Base-by-base conservation (phyloP, 495 filamentous ascomycete species). In the Aspergillus cavernicola region DNA sequence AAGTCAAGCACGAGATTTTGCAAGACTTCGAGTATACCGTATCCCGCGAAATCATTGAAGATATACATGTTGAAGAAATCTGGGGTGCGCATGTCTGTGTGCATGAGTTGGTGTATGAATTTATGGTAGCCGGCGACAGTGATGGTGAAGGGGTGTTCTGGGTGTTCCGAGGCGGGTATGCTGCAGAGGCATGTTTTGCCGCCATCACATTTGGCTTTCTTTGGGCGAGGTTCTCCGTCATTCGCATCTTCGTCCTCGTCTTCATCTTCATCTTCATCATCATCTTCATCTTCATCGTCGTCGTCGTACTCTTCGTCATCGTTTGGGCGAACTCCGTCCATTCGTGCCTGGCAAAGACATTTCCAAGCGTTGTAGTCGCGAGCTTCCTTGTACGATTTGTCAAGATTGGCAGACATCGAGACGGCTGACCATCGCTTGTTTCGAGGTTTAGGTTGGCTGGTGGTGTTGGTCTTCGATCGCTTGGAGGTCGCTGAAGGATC, bases 1-100 rank as follows among this genome's bases (percentile, higher is more conserved):
- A 71, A 75, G 46, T 71, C 73, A 11, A 70, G 41, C 0, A 78
- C 35, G 45, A 61, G 32, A 52, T 79, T 79, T 45, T 72, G 64
- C 11, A 74, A 50, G 7, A 70, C 47, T 52, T 80, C 74, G 32
- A 63, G 23, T 3, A 68, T 49, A 6, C 72, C 77, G 37, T 67
- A 74, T 0, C 66, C 68, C 24, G 47, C 52, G 23, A 47, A 66
- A 37, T 79, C 69, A 40, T 72, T 73, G 52, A 65, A 73, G 37
- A 66, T 66, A 44, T 73, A 63, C 69, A 78, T 71, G 26, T 49
- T 57, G 31, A 71, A 69, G 13, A 19, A n/a, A 24, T 77, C 72
- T 8, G 66, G 74, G 49, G 69, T 45, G 11, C 74, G 66, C 43
- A 70, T 59, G 13, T 59, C 40, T 2, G 37, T 15, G 26, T 63